These are phyloP conservation scores for Phyllosticta capitalensis DNA, from an alignment of 2,329 filamentous ascomycete species.

Conservation along the genomic window DNA sequence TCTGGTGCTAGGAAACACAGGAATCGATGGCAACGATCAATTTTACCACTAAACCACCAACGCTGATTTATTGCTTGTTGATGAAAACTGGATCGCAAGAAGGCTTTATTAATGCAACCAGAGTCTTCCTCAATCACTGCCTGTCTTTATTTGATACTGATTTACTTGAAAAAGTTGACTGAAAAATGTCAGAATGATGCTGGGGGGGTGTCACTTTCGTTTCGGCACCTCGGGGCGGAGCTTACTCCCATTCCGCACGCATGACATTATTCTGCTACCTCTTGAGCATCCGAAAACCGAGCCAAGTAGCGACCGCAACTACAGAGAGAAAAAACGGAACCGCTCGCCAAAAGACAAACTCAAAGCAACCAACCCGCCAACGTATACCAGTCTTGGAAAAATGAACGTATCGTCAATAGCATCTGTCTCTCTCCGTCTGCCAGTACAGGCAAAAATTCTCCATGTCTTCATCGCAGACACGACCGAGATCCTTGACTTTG, in stretches of 20 bases:
- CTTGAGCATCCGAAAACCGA: not conserved
- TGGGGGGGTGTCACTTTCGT: no score
- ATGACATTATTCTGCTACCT: no score
- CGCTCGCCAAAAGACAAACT: not conserved
- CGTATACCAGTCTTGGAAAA: not conserved
- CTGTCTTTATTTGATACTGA: no score
- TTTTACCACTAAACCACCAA: not conserved
- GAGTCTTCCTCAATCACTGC: no score
- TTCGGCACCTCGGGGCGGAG: no score
- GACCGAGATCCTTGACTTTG: conserved; percentile 32
- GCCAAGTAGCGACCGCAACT: not conserved
- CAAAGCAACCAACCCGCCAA: not conserved
- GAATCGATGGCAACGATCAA: not conserved
- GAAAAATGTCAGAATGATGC: no score
- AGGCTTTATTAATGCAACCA: no score
- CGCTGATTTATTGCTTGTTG: not conserved
- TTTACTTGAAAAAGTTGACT: no score
- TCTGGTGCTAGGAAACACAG: no score
- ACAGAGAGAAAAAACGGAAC: not conserved
- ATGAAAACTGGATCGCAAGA: no score
- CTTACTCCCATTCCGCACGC: no score
- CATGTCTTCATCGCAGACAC: conserved; percentile 21
- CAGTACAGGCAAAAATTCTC: conserved; percentile 11
- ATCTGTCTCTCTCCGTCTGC: conserved; percentile 7
- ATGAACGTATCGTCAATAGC: not conserved